phyloP scores from a whole-genome alignment of 2,329 filamentous ascomycete genomes.

The Pseudogymnoascus sp. region DNA sequence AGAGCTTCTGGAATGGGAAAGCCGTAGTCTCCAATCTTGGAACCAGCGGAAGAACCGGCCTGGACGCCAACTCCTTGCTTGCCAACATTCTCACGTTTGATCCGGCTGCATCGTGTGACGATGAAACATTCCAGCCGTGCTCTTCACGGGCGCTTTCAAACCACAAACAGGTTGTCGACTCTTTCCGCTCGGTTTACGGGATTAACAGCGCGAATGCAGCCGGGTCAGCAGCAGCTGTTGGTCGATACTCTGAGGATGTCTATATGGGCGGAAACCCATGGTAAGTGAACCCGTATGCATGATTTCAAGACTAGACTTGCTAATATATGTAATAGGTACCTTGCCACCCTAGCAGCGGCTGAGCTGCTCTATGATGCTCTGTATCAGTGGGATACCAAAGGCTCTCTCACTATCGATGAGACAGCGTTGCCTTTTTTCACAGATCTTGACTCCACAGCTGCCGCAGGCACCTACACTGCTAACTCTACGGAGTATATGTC shows the following conservation, averaged over 20 bases:
- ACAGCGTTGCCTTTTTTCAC: conserved; percentile 65
- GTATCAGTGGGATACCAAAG: conserved; percentile 58
- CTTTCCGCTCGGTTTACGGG: conserved; percentile 62
- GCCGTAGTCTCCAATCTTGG: conserved; percentile 66
- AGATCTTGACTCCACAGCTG: conserved; percentile 56
- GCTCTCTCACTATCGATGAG: conserved; percentile 55
- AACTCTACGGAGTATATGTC: neutral
- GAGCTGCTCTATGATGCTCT: conserved; percentile 73
- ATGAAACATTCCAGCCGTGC: conserved; percentile 63
- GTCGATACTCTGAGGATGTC: conserved; percentile 62
- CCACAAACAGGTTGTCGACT: conserved; percentile 67
- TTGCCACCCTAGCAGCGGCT: conserved; percentile 67
- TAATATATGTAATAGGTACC: conserved; percentile 36
- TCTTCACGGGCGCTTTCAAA: conserved; percentile 54
- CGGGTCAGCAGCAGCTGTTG: conserved; percentile 53
- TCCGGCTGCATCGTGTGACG: conserved; percentile 56
- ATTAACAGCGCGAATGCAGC: conserved; percentile 59
- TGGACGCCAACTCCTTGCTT: conserved; percentile 64
- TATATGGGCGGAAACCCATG: conserved; percentile 78
- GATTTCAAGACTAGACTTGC: neutral
- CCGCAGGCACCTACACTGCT: conserved; percentile 49
- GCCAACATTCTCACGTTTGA: conserved; percentile 63
- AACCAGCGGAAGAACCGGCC: conserved; percentile 51
- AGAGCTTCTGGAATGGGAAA: conserved; percentile 60
- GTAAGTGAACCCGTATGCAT: conserved; percentile 27